Evolutionary conservation across 202 grass and related monocot species (phyloP), one percentile per base, ranked within the genome.

Genomic region (Panicum hallii): DNA sequence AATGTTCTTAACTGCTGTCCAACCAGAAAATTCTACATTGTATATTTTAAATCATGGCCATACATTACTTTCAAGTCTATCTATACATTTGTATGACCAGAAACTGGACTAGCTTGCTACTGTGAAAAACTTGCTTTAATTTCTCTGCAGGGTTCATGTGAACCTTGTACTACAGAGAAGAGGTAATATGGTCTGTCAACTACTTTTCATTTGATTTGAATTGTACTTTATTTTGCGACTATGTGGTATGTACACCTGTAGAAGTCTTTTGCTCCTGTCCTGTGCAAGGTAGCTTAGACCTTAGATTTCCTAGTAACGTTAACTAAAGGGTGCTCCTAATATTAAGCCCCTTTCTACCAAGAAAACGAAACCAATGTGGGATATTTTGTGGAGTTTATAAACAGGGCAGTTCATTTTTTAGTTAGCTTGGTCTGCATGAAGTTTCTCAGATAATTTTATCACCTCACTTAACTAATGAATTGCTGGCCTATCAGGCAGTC

Each of bases 271-370:
- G 63, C 71, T 64, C 19, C 19, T 74, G 47, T 75, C 19, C 19
- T 74, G 47, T 75, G 53, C 57, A 83, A 47, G 32, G 16, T 43
- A 50, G 5, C 70, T 50, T 66, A 75, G 72, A 54, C 16, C 14
- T 48, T 36, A 36, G 34, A 63, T 9, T 76, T 75, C 15, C 9
- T 70, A 81, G 50, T 15, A 60, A 60, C 48, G 44, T 32, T 47
- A 71, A 71, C 41, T 32, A 7, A 16, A 48, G 23, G 50, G n/a
- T 58, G 65, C 38, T 71, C 40, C 41, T 73, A 73, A 63, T 45
- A 38, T 82, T 82, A 49, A 73, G 28, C 19, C 36, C 63, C 63
- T 23, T 66, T 79, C 47, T 68, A 28, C 20, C 54, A 63, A n/a
- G 19, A 68, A 54, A 11, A 16, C 66, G 62, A 23, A 54, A 80